These are phyloP conservation scores for Aspergillus sclerotialis DNA, from an alignment of 2,329 filamentous ascomycete genomes.

Conservation along the genomic window DNA sequence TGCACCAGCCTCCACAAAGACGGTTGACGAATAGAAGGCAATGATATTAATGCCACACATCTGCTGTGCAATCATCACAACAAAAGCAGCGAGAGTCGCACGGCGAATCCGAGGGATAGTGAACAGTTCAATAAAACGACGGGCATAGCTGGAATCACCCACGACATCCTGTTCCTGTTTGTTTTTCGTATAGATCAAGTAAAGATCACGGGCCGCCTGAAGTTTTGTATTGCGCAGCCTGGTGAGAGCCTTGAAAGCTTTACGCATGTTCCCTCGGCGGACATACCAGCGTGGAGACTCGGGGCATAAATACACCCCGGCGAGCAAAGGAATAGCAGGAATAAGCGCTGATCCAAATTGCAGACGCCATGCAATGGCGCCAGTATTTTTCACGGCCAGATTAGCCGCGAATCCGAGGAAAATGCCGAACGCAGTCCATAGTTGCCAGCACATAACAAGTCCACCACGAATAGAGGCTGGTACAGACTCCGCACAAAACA, in stretches of 20 bases:
- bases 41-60: constrained; percentile 70
- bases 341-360: constrained; percentile 60
- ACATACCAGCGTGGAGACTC: constrained; percentile 62
- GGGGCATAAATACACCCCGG: constrained; percentile 55
- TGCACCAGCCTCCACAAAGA: constrained; percentile 50
- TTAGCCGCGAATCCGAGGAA: constrained; percentile 62
- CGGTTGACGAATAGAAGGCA: constrained; percentile 64
- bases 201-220: constrained; percentile 57
- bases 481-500: constrained; percentile 50
- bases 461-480: constrained; percentile 50
- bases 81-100: constrained; percentile 68
- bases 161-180: constrained; percentile 37
- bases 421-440: constrained; percentile 55
- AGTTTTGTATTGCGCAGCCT: constrained; percentile 52
- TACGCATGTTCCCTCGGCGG: constrained; percentile 56
- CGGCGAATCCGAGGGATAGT: constrained; percentile 43
- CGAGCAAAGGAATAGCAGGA: constrained; percentile 54
- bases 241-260: constrained; percentile 55
- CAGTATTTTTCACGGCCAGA: constrained; percentile 54
- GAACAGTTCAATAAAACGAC: constrained; percentile 50
- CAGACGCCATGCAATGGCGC: constrained; percentile 56
- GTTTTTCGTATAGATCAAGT: constrained; percentile 52
- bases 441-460: constrained; percentile 50
- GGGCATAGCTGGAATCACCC: constrained; percentile 47
- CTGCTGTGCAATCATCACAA: constrained; percentile 73